phyloP scores from a whole-genome alignment of 768 basidiomycete species.

The Mycena sanguinolenta region DNA sequence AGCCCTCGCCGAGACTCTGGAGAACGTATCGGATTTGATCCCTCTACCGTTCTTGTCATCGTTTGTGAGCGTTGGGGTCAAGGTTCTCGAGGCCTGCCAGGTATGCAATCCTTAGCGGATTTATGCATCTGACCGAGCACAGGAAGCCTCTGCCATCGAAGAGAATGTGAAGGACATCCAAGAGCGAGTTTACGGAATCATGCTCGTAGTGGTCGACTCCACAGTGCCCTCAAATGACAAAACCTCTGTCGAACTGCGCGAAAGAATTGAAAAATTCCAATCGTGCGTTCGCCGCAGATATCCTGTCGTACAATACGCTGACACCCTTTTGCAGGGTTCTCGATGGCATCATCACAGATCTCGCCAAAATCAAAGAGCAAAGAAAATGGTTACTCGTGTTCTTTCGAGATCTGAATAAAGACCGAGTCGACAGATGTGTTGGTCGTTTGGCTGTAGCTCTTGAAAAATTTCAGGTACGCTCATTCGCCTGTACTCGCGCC shows the following conservation, averaged over 20 bases:
- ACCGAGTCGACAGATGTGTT: not conserved
- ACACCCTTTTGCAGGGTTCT: not conserved
- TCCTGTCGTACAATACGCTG: not conserved
- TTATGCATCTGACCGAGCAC: not conserved
- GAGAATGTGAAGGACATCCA: not conserved
- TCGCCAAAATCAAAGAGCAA: not conserved
- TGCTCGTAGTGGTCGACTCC: not conserved
- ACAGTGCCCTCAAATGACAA: not conserved
- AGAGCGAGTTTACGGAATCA: not conserved
- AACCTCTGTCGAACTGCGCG: not conserved
- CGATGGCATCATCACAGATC: not conserved
- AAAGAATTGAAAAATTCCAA: not conserved
- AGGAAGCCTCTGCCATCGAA: not conserved
- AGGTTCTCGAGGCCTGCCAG: not conserved
- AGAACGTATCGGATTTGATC: not conserved
- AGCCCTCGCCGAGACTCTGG: no score
- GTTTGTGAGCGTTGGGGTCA: not conserved
- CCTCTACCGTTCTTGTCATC: not conserved
- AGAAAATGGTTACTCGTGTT: not conserved
- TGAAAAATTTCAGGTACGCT: not conserved
- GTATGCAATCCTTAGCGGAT: not conserved
- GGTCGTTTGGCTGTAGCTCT: not conserved
- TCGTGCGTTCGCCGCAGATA: not conserved
- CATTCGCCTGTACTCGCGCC: not conserved
- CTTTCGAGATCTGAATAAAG: not conserved